A percentile compares a stretch with the other conserved stretches of the same genome.
phyloP scores from a whole-genome alignment of 2,329 filamentous ascomycete species.

The Nothopassalora personata region DNA sequence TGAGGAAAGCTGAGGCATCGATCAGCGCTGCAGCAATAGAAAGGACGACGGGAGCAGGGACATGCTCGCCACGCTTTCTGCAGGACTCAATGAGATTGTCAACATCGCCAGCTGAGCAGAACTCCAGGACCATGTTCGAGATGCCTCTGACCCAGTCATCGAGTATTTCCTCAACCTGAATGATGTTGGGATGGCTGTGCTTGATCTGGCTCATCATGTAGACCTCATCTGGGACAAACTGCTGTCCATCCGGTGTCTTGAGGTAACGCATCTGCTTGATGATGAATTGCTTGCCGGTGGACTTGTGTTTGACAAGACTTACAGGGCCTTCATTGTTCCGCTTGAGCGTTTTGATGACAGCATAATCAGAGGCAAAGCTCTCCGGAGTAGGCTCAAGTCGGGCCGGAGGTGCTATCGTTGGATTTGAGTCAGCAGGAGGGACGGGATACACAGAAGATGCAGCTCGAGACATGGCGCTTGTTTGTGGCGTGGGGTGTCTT shows the following conservation, averaged over 20 bases:
- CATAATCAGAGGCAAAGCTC: slow-evolving; percentile 4
- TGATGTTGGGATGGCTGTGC: slow-evolving; percentile 8
- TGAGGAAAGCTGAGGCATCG: slow-evolving; percentile 24
- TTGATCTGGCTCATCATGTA: slow-evolving; percentile 1
- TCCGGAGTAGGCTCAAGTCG: not conserved
- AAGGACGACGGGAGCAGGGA: slow-evolving; percentile 19
- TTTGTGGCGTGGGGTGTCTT: not conserved
- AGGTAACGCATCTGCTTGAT: slow-evolving; percentile 11
- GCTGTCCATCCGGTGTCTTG: not conserved
- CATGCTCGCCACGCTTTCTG: not conserved
- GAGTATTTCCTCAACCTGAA: not conserved
- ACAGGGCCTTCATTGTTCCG: slow-evolving; percentile 6
- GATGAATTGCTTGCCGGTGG: slow-evolving; percentile 7
- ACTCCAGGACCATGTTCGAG: slow-evolving; percentile 17
- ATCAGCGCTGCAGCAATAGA: slow-evolving; percentile 25
- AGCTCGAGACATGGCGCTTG: not conserved
- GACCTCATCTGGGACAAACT: not conserved
- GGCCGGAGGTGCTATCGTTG: not conserved
- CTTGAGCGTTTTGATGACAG: slow-evolving; percentile 4
- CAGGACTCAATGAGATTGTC: slow-evolving; percentile 11
- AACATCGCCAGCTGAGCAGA: slow-evolving; percentile 23
- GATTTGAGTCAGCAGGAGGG: not conserved
- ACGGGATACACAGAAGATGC: not conserved
- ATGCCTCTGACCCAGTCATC: not conserved
- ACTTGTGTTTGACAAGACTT: slow-evolving; percentile 7